Evolutionary conservation across 257 asterid genomes (phyloP).

Genomic region (Solanum ossicruentum): DNA sequence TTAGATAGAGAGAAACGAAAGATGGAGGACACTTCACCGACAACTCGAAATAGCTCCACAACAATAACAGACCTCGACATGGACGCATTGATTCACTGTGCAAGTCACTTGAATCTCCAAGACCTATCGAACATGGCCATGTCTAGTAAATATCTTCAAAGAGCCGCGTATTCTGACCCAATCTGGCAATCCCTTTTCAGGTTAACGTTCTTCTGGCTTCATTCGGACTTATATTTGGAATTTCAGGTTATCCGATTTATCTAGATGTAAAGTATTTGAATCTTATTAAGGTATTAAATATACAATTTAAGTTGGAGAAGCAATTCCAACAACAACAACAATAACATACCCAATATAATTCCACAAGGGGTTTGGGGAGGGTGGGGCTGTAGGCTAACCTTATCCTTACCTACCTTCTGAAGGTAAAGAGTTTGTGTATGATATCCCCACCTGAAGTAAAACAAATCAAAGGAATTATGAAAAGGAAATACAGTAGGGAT

Average conservation of each 20-base stretch:
- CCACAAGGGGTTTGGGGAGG: no score
- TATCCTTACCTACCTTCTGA: no score
- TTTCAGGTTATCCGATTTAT: not conserved
- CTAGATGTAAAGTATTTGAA: not conserved
- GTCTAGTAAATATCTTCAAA: constrained; percentile 47
- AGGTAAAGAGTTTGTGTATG: no score
- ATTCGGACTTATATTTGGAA: not conserved
- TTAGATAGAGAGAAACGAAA: not conserved
- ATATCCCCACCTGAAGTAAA: no score
- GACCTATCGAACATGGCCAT: constrained; percentile 57
- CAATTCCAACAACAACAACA: no score
- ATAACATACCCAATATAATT: no score
- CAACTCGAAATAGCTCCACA: constrained; percentile 25
- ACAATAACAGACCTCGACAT: constrained; percentile 36
- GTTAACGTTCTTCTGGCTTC: constrained; percentile 3
- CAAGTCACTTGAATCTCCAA: constrained; percentile 33
- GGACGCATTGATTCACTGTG: constrained; percentile 51
- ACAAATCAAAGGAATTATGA: no score
- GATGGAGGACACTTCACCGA: constrained; percentile 20
- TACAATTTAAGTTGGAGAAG: no score
- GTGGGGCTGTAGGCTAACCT: no score
- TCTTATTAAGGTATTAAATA: no score
- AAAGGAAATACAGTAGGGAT: not conserved
- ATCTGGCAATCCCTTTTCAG: constrained; percentile 64
- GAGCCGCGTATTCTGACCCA: constrained; percentile 54